Evolutionary conservation across 129 eudicot genomes (phyloP).

Genomic region (Pseudognaphalium luteoalbum): DNA sequence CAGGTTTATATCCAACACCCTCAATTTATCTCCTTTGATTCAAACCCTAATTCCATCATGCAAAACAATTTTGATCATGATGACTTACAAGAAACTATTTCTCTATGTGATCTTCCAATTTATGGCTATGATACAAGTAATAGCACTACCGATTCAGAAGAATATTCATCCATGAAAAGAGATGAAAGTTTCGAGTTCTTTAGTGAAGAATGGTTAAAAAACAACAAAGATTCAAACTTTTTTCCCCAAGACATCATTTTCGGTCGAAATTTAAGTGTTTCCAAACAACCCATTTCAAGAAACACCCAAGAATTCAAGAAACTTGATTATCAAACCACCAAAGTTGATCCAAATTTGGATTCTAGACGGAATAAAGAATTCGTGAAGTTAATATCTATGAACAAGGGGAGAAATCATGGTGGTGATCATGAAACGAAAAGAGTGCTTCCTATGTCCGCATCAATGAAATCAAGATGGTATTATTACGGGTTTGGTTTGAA

Average conservation of each 20-base stretch:
- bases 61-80: slow-evolving; percentile 17
- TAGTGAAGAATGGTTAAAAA: slow-evolving; percentile 32
- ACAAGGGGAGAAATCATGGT: slow-evolving; percentile 27
- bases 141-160: slow-evolving; percentile 20
- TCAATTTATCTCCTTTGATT: slow-evolving; percentile 18
- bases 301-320: slow-evolving; percentile 30
- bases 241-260: slow-evolving; percentile 18
- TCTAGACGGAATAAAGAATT: slow-evolving; percentile 8
- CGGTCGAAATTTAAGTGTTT: slow-evolving; percentile 21
- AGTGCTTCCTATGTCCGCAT: slow-evolving; percentile 3
- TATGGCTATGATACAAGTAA: slow-evolving; percentile 9
- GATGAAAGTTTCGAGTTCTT: slow-evolving; percentile 38
- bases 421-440: slow-evolving; percentile 14
- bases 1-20: slow-evolving; percentile 16
- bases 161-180: slow-evolving; percentile 15
- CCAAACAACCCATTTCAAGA: slow-evolving; percentile 22
- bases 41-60: slow-evolving; percentile 24
- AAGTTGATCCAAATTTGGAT: background rate
- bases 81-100: slow-evolving; percentile 30
- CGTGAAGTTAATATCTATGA: slow-evolving; percentile 17
- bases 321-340: slow-evolving; percentile 15
- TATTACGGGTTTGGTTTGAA: slow-evolving; percentile 36
- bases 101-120: slow-evolving; percentile 33
- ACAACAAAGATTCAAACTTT: slow-evolving; percentile 22
- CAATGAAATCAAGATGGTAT: slow-evolving; percentile 36